Base-by-base conservation (phyloP, 1,139 yeast genomes). In the Blastobotrys niveus region DNA sequence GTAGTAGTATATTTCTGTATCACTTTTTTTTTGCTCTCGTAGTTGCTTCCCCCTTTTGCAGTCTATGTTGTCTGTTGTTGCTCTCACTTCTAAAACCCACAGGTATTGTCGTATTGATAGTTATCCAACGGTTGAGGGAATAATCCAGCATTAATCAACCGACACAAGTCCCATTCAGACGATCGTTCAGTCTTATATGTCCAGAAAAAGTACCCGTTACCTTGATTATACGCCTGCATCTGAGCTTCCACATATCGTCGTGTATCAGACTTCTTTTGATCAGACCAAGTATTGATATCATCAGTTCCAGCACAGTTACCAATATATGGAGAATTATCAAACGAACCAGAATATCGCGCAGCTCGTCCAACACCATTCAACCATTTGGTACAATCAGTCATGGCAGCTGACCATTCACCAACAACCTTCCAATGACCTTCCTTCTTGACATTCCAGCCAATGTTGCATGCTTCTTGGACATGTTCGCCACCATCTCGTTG, bases 361-460 rank as follows among this genome's bases (percentile, higher is more conserved):
- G 96, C 96, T 46, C 80, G 71, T 38, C 87, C 86, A 34, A 86
- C 94, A 56, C 97, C 97, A 58, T 91, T 91, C 50, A 91, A 70
- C 95, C 95, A 85, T 49, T 73, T 73, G 19, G 94, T 80, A 71
- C 98, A 91, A 66, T 91, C 97, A 10, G 96, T 87, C 54, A 89
- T 71, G 1, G 97, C 96, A 17, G 93, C 96, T 25, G 93, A 75
- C 83, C 91, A 91, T 70, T 91, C 98, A 49, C 97, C 97, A 47
- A 78, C 73, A 26, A 89, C 76, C 47, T 77, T 76, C 86, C 94
- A 83, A 64, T 82, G 82, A 57, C 66, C 61, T 62, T 86, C 95
- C 33, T 63, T 51, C 36, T 58, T 53, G 36, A 78, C 68, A 38
- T 65, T 66, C 30, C 62, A 48, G 42, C 91, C 94, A 72, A 77